phyloP scores from a whole-genome alignment of 495 filamentous ascomycete species.

The Ascodesmis nigricans region DNA sequence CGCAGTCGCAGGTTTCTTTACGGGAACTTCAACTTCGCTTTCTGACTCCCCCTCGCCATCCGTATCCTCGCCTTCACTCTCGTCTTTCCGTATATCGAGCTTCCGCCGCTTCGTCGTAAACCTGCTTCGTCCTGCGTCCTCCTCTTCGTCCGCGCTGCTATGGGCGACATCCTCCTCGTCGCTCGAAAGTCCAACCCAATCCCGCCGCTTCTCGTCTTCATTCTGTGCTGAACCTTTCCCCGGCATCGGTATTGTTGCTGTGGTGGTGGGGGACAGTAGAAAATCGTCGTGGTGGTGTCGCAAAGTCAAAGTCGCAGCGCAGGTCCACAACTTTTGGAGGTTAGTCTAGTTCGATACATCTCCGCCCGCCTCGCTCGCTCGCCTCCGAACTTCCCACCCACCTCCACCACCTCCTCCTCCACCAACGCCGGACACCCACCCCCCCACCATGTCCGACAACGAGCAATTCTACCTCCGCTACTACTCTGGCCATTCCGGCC shows the following conservation, averaged over 20 bases:
- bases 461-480: slow-evolving; percentile 94
- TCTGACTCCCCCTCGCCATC: slow-evolving; percentile 16
- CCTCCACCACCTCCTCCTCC: slow-evolving; percentile 6
- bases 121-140: slow-evolving; percentile 3
- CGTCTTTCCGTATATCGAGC: slow-evolving; percentile 9
- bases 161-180: slow-evolving; percentile 8
- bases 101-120: slow-evolving; percentile 2
- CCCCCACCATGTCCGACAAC: slow-evolving; percentile 20
- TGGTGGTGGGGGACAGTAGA: no score
- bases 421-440: slow-evolving; percentile 2
- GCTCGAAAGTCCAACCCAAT: no score
- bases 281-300: no score
- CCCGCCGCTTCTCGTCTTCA: no score
- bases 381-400: background rate
- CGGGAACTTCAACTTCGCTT: slow-evolving; percentile 3
- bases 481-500: slow-evolving; percentile 95
- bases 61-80: slow-evolving; percentile 21
- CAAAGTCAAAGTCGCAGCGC: no score
- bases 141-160: slow-evolving; percentile 7
- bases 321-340: no score
- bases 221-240: no score
- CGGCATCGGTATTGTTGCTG: no score
- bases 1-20: slow-evolving; percentile 3
- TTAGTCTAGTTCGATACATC: no score
- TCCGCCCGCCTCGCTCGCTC: no score